Evolutionary conservation across 148 eudicot species (phyloP).

Genomic region (Camellia granthamiana): DNA sequence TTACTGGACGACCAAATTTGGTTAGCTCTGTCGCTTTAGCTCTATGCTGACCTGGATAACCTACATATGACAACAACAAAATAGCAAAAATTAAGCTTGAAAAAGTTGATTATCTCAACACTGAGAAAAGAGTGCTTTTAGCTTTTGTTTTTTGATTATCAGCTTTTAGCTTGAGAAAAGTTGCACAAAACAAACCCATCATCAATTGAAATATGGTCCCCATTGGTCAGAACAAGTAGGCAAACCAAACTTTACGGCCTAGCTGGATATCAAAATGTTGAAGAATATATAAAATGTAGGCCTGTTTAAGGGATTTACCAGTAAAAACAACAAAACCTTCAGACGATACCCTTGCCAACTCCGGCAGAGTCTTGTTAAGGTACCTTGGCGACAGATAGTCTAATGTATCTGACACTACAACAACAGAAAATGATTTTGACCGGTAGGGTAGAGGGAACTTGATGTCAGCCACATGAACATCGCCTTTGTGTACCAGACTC

Average conservation of each 20-base stretch:
- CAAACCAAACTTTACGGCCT: neutral
- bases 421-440: conserved; percentile 73
- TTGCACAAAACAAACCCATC: neutral
- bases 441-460: conserved; percentile 92
- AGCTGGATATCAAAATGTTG: neutral
- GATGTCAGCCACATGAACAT: conserved; percentile 91
- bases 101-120: too few relatives aligned
- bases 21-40: conserved; percentile 81
- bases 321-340: conserved; percentile 81
- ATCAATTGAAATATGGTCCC: neutral
- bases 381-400: conserved; percentile 92
- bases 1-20: conserved; percentile 97
- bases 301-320: conserved; percentile 39
- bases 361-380: conserved; percentile 89
- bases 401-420: conserved; percentile 80
- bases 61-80: conserved; percentile 21
- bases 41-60: conserved; percentile 77
- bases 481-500: conserved; percentile 76
- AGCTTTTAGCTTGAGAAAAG: too few relatives aligned
- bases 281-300: neutral
- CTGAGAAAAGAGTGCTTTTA: too few relatives aligned
- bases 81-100: neutral
- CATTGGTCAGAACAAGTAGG: neutral
- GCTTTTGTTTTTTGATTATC: too few relatives aligned
- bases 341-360: conserved; percentile 75